Evolutionary conservation across 2,329 filamentous ascomycete species (phyloP).

Genomic region (Sclerotinia glacialis): DNA sequence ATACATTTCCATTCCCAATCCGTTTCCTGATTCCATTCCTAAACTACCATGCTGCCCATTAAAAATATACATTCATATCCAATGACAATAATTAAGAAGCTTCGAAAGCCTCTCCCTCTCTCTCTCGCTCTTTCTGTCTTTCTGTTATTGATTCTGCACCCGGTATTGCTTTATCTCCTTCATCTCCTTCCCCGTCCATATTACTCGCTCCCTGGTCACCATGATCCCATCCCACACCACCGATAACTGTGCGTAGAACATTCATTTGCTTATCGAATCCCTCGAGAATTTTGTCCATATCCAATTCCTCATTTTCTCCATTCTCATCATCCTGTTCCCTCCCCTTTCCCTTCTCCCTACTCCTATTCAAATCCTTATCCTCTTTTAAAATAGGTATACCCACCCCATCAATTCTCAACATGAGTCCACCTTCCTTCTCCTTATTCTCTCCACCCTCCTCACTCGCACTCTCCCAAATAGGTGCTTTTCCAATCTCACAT

Average conservation of each 20-base stretch:
- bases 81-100: not conserved
- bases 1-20: not conserved
- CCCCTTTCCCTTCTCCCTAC: constrained; percentile 15
- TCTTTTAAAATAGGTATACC: constrained; percentile 27
- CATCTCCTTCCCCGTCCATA: constrained; percentile 19
- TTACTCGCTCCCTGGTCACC: not conserved
- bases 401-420: constrained; percentile 61
- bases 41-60: not conserved
- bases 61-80: not conserved
- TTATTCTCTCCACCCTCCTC: constrained; percentile 29
- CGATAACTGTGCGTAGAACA: constrained; percentile 52
- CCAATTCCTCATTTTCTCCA: constrained; percentile 41
- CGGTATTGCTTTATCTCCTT: constrained; percentile 2
- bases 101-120: not conserved
- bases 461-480: constrained; percentile 57
- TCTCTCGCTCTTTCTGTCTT: not conserved
- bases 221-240: constrained; percentile 29
- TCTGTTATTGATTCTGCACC: not conserved
- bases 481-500: constrained; percentile 55
- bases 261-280: constrained; percentile 59
- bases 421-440: constrained; percentile 42
- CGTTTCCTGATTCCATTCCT: not conserved
- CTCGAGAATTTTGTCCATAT: constrained; percentile 52
- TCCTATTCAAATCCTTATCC: constrained; percentile 15
- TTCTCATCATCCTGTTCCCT: constrained; percentile 17